Base-by-base conservation (phyloP, 352 stramenopile species). In the Phytophthora meadii region DNA sequence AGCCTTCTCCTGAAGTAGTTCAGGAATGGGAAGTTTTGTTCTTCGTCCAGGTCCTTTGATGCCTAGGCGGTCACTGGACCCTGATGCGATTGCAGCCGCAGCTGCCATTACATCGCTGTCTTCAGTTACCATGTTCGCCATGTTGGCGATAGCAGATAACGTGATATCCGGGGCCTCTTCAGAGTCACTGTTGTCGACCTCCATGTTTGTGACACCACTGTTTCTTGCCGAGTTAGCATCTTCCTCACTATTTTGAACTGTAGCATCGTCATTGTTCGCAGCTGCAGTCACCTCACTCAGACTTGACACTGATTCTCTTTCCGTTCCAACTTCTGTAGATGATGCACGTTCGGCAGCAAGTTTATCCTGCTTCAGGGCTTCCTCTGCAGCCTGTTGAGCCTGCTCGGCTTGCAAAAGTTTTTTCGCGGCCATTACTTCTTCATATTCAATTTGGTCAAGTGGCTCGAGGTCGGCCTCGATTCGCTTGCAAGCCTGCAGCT, bases 121-220 rank as follows among this genome's bases (percentile, higher is more conserved):
- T 63, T 94, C 87, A 14, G 72, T 86, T 25, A 92, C 86, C 86
- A 95, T 95, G 56, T 94, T 89, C 22, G 91, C 86, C 86, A 95
- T 95, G 56, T 94, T 89, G n/a, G 87, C 87, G 52, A 94, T 93
- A 14, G 84, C 84, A 5, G 84, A 92, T 10, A 94, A 67, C 15
- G 84, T 92, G 46, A 95, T 88, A 62, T 90, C 85, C 0, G 84
- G 70, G 39, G 83, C 76, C 11, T 93, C 87, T 46, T 94, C 87
- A 6, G 76, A 83, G 40, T 94, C 87, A 55, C 87, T 94, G 51
- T 86, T 89, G 51, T 94, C 87, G 12, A 94, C 74, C 39, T 94
- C 87, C 87, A 94, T 94, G 53, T 82, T 93, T 3, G 80, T 87
- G 8, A 68, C 56, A 49, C 54, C 48, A 22, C 37, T 74, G 58